Percentiles rank a stretch among this genome's conserved stretches.
Conservation (phyloP, 2,329 filamentous ascomycete genomes). For the Periglandula ipomoeae region DNA sequence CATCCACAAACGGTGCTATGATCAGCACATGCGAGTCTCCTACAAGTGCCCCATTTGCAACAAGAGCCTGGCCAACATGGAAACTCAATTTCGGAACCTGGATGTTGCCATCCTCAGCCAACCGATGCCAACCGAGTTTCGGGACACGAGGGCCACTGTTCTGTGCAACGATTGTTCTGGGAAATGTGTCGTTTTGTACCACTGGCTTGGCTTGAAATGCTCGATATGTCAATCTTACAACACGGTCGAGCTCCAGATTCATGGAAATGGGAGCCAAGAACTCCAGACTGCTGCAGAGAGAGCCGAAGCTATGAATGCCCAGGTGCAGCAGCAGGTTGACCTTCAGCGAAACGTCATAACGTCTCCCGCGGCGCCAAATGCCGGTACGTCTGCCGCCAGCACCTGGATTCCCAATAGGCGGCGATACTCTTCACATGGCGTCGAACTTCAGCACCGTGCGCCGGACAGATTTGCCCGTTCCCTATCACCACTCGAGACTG, state of each 20-base stretch:
- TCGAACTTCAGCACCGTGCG: conserved; percentile 22
- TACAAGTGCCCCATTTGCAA: conserved; percentile 97
- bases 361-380: not conserved
- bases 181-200: conserved; percentile 77
- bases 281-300: conserved; percentile 19
- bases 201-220: conserved; percentile 93
- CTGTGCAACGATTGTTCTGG: conserved; percentile 93
- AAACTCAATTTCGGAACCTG: conserved; percentile 82
- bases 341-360: conserved; percentile 2
- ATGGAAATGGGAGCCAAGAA: conserved; percentile 31
- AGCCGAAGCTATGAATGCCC: conserved; percentile 7
- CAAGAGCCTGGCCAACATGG: conserved; percentile 97
- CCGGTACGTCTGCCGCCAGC: conserved; percentile 3
- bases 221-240: conserved; percentile 63
- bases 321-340: conserved; percentile 3
- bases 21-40: conserved; percentile 76
- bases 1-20: conserved; percentile 84
- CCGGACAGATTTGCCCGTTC: conserved; percentile 36
- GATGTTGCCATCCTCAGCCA: conserved; percentile 81
- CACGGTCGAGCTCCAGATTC: conserved; percentile 54
- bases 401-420: conserved; percentile 20
- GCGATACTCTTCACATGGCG: conserved; percentile 30
- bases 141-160: conserved; percentile 69
- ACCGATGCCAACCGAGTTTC: conserved; percentile 83
- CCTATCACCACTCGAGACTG: conserved; percentile 28